Percentiles rank a stretch among this genome's conserved stretches.
Conservation (phyloP, 768 basidiomycete genomes). For the Cyclocybe aegerita region DNA sequence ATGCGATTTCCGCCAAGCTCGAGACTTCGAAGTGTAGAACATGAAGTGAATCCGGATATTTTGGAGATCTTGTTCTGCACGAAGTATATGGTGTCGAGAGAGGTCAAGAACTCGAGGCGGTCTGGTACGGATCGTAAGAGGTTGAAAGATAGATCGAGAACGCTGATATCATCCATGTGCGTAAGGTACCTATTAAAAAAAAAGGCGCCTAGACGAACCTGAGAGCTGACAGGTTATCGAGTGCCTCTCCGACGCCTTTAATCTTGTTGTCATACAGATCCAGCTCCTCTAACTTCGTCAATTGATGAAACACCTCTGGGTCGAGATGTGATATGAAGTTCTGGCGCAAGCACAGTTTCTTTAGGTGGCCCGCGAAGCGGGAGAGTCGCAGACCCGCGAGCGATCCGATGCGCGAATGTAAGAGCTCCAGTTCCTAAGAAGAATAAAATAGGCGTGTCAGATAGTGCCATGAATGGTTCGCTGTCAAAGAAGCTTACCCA, state of each 20-base stretch:
- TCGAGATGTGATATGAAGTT: slow-evolving; percentile 78
- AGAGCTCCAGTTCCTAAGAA: slow-evolving; percentile 79
- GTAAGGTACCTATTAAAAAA: not conserved
- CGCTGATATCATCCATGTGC: slow-evolving; percentile 38
- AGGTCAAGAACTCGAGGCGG: slow-evolving; percentile 51
- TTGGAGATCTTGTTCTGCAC: slow-evolving; percentile 93
- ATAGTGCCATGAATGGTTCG: not conserved
- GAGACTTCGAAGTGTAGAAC: slow-evolving; percentile 66
- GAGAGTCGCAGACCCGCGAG: slow-evolving; percentile 66
- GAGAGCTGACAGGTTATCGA: slow-evolving; percentile 56
- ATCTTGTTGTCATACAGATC: slow-evolving; percentile 97
- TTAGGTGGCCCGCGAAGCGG: slow-evolving; percentile 70
- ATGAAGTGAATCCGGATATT: slow-evolving; percentile 65
- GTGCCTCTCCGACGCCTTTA: slow-evolving; percentile 65
- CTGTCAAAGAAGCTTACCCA: slow-evolving; percentile 29
- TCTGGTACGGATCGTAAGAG: slow-evolving; percentile 73
- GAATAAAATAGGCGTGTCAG: not conserved
- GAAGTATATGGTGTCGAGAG: slow-evolving; percentile 82
- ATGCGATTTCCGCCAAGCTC: slow-evolving; percentile 95
- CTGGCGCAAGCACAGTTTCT: slow-evolving; percentile 81
- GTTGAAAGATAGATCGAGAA: slow-evolving; percentile 95
- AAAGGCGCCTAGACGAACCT: slow-evolving; percentile 24
- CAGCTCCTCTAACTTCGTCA: slow-evolving; percentile 79
- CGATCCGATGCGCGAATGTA: slow-evolving; percentile 75
- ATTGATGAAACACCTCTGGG: slow-evolving; percentile 62